Conservation (phyloP, 176 grass and related monocot genomes). For the Eleusine indica region DNA sequence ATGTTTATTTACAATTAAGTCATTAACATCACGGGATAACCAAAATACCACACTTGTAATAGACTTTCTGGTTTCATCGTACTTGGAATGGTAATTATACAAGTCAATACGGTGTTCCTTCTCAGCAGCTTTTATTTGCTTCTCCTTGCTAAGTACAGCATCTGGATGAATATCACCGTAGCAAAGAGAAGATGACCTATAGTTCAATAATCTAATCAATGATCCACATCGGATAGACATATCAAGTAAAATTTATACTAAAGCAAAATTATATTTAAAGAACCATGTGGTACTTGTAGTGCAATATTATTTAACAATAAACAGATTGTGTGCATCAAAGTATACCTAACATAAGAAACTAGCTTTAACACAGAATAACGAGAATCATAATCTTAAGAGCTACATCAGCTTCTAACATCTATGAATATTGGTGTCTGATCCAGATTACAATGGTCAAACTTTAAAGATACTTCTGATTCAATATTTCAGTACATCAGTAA, state of each 20-base stretch:
- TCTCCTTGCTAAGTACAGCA: constrained; percentile 55
- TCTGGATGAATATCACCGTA: constrained; percentile 80
- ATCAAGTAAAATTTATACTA: constrained; percentile 1
- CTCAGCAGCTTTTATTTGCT: constrained; percentile 48
- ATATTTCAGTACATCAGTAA: constrained; percentile 5
- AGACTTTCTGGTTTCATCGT: constrained; percentile 38
- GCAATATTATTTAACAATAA: constrained; percentile 13
- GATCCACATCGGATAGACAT: constrained; percentile 1
- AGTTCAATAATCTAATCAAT: constrained; percentile 39
- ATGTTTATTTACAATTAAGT: constrained; percentile 27
- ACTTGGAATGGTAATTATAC: constrained; percentile 75
- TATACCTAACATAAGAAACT: not conserved
- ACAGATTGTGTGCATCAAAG: not conserved
- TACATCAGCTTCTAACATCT: not conserved
- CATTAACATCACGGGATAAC: constrained; percentile 26
- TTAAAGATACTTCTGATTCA: not conserved
- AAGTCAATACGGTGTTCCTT: constrained; percentile 61
- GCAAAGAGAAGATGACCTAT: constrained; percentile 73
- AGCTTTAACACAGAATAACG: not conserved
- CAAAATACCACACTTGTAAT: constrained; percentile 19
- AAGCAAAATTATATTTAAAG: not conserved
- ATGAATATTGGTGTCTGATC: not conserved
- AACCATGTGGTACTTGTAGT: not conserved
- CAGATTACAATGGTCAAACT: not conserved
- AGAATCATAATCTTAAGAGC: not conserved